A percentile compares a stretch with the other conserved stretches of the same genome.
Conservation (phyloP, 1,139 yeast genomes). For the Nakaseomyces delphensis region DNA sequence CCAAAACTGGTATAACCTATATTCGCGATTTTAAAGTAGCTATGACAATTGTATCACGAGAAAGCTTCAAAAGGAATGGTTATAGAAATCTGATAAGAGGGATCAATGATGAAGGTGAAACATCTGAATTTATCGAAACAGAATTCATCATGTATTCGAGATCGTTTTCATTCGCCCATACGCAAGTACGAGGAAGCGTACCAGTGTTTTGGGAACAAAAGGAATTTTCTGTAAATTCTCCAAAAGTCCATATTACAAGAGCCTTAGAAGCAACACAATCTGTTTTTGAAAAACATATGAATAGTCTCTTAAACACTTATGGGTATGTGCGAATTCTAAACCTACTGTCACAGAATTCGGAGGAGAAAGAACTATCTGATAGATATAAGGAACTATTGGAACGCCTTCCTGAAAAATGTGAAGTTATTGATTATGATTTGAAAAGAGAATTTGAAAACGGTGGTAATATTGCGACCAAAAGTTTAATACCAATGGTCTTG, state of each 20-base stretch:
- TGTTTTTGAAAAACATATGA: slow-evolving; percentile 75
- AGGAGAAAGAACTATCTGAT: slow-evolving; percentile 64
- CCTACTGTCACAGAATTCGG: slow-evolving; percentile 66
- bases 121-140: slow-evolving; percentile 93
- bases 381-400: slow-evolving; percentile 46
- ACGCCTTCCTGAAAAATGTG: slow-evolving; percentile 26
- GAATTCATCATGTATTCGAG: slow-evolving; percentile 63
- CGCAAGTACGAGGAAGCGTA: slow-evolving; percentile 87
- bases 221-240: slow-evolving; percentile 57
- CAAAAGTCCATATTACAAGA: slow-evolving; percentile 80
- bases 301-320: slow-evolving; percentile 57
- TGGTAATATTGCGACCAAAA: slow-evolving; percentile 76
- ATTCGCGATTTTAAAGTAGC: slow-evolving; percentile 47
- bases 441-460: slow-evolving; percentile 86
- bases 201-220: slow-evolving; percentile 99
- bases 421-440: slow-evolving; percentile 81
- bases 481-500: slow-evolving; percentile 54
- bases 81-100: slow-evolving; percentile 92
- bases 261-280: slow-evolving; percentile 91
- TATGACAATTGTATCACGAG: slow-evolving; percentile 78
- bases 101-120: slow-evolving; percentile 89
- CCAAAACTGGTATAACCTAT: slow-evolving; percentile 56
- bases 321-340: slow-evolving; percentile 85
- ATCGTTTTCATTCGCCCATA: slow-evolving; percentile 60
- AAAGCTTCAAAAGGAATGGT: slow-evolving; percentile 94